These are phyloP conservation scores for Gentiana macrophylla DNA, from an alignment of 257 asterid species.

Conservation along the genomic window DNA sequence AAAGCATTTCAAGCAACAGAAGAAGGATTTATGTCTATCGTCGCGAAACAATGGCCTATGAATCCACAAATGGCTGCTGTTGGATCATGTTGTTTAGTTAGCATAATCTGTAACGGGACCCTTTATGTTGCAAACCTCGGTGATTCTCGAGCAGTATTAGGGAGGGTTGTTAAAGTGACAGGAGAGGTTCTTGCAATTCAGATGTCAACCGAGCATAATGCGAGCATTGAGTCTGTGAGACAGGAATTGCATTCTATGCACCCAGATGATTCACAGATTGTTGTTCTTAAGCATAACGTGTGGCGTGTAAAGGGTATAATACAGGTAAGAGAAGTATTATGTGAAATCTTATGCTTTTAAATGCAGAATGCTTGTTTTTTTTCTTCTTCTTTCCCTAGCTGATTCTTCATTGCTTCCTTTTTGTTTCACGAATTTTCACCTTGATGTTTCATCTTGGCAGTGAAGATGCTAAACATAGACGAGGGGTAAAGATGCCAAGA, in stretches of 20 bases:
- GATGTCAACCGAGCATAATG: constrained; percentile 40
- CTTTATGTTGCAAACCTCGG: constrained; percentile 42
- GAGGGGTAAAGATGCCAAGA: too few relatives aligned
- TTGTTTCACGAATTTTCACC: too few relatives aligned
- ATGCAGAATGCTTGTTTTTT: background rate
- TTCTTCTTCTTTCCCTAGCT: too few relatives aligned
- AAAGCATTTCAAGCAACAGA: constrained; percentile 47
- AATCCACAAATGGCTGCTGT: constrained; percentile 43
- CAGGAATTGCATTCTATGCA: constrained; percentile 41
- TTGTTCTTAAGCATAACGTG: constrained; percentile 35
- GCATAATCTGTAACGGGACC: constrained; percentile 27
- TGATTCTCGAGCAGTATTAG: constrained; percentile 43
- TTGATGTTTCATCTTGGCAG: too few relatives aligned
- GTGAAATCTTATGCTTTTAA: background rate
- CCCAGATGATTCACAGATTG: constrained; percentile 39
- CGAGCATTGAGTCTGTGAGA: constrained; percentile 37
- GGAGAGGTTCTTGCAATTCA: constrained; percentile 39
- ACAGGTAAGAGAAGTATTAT: constrained; percentile 22
- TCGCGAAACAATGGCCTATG: constrained; percentile 29
- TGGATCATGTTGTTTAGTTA: constrained; percentile 43
- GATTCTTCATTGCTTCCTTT: too few relatives aligned
- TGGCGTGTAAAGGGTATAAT: constrained; percentile 50
- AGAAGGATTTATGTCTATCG: constrained; percentile 34
- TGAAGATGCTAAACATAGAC: too few relatives aligned
- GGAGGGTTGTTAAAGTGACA: constrained; percentile 31